Evolutionary conservation across 2,329 filamentous ascomycete genomes (phyloP).

Genomic region (Fusarium subglutinans): DNA sequence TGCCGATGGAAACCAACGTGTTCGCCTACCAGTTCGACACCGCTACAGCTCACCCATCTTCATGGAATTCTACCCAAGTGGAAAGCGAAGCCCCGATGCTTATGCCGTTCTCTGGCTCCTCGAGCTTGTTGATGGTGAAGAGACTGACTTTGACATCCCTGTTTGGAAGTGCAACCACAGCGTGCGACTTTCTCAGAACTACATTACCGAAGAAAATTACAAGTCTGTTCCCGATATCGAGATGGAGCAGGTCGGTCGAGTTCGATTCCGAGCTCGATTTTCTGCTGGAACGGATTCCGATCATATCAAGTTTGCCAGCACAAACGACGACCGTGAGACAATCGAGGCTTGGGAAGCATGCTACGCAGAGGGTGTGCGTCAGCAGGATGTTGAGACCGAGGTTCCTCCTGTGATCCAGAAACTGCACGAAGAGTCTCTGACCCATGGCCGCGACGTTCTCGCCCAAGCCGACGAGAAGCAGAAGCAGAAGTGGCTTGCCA

Average conservation of each 20-base stretch:
- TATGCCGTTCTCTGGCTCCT: slow-evolving; percentile 89
- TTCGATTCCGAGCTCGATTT: slow-evolving; percentile 84
- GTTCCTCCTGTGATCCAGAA: slow-evolving; percentile 77
- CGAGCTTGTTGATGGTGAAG: slow-evolving; percentile 82
- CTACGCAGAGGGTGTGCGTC: slow-evolving; percentile 83
- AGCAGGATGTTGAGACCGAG: slow-evolving; percentile 74
- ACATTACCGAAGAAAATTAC: slow-evolving; percentile 83
- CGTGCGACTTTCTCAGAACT: slow-evolving; percentile 86
- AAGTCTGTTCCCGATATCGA: slow-evolving; percentile 76
- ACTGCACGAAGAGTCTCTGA: slow-evolving; percentile 83
- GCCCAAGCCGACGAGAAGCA: slow-evolving; percentile 76
- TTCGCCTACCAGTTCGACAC: slow-evolving; percentile 87
- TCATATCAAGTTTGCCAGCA: slow-evolving; percentile 82
- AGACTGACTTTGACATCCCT: slow-evolving; percentile 82
- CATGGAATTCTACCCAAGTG: slow-evolving; percentile 80
- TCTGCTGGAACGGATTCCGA: slow-evolving; percentile 90
- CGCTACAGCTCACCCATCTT: slow-evolving; percentile 91
- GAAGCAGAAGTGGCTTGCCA: slow-evolving; percentile 79
- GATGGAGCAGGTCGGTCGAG: slow-evolving; percentile 80
- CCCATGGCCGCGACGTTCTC: slow-evolving; percentile 82
- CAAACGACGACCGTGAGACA: slow-evolving; percentile 91
- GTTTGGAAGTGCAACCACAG: slow-evolving; percentile 86
- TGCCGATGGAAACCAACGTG: slow-evolving; percentile 50
- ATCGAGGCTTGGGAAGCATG: slow-evolving; percentile 96
- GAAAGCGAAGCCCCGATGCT: slow-evolving; percentile 75